A percentile compares a stretch with the other conserved stretches of the same genome.
Evolutionary conservation across 2,329 filamentous ascomycete genomes (phyloP).

Genomic region (Paramyrothecium roridum): DNA sequence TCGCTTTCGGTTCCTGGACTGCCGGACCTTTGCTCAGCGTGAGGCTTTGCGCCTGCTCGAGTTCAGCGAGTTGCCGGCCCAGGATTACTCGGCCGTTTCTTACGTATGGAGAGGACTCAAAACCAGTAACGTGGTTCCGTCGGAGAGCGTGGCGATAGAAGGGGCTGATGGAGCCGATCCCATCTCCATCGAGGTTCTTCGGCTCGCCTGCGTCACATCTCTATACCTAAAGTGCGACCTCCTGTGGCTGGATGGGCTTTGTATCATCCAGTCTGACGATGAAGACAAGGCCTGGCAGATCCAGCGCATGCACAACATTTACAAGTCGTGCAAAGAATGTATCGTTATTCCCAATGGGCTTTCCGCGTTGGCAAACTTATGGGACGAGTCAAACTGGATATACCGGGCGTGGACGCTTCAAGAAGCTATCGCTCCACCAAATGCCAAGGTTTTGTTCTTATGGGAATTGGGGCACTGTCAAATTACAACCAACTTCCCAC

Average conservation of each 20-base stretch:
- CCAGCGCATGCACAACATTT: slow-evolving; percentile 13
- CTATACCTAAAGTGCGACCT: slow-evolving; percentile 3
- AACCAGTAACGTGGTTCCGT: background rate
- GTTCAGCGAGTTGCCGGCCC: slow-evolving; percentile 2
- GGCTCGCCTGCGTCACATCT: slow-evolving; percentile 6
- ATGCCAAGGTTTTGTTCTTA: slow-evolving; percentile 6
- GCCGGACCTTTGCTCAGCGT: background rate
- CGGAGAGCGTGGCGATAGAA: slow-evolving; percentile 3
- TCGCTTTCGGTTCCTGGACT: slow-evolving; percentile 4
- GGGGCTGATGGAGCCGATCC: slow-evolving; percentile 10
- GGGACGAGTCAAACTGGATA: slow-evolving; percentile 14
- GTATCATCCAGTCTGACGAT: slow-evolving; percentile 10
- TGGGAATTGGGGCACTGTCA: slow-evolving; percentile 4
- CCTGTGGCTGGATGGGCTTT: slow-evolving; percentile 11
- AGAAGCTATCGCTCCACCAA: slow-evolving; percentile 13
- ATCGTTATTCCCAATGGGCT: slow-evolving; percentile 15
- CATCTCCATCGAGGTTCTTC: slow-evolving; percentile 8
- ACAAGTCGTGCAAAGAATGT: slow-evolving; percentile 10
- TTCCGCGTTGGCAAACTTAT: slow-evolving; percentile 7
- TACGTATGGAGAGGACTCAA: slow-evolving; percentile 10
- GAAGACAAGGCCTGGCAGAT: slow-evolving; percentile 17
- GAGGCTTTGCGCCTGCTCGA: slow-evolving; percentile 2
- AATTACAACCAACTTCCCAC: background rate
- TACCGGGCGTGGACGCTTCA: slow-evolving; percentile 17
- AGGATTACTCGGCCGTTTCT: slow-evolving; percentile 5